Evolutionary conservation across 148 eudicot species (phyloP).

Genomic region (Bassia scoparia): DNA sequence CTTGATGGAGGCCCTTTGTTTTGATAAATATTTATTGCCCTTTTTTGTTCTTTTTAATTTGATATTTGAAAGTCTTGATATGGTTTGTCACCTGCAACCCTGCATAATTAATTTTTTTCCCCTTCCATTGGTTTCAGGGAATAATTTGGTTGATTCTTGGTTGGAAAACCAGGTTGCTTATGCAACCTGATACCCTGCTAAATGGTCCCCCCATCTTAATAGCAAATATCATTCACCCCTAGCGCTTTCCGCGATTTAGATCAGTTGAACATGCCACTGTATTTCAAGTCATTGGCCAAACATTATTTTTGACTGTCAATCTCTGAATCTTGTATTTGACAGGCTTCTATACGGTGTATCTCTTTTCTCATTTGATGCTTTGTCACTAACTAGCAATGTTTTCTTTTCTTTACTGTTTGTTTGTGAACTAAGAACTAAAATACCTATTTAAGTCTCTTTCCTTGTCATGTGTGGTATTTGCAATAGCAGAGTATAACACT

Average conservation of each 20-base stretch:
- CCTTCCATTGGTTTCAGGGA: conserved; percentile 53
- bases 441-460: not conserved
- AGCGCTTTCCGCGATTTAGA: conserved; percentile 75
- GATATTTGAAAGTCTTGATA: not conserved
- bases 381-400: not conserved
- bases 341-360: conserved; percentile 70
- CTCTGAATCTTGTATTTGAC: conserved; percentile 65
- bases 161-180: conserved; percentile 82
- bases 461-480: not conserved
- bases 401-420: not conserved
- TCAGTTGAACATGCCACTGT: conserved; percentile 66
- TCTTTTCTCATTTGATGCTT: conserved; percentile 11
- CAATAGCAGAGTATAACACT: not conserved
- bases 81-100: not conserved
- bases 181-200: conserved; percentile 77
- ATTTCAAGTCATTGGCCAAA: conserved; percentile 80
- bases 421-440: not conserved
- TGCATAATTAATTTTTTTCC: not conserved
- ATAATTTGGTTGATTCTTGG: conserved; percentile 75
- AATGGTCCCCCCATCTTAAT: conserved; percentile 94
- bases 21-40: not conserved
- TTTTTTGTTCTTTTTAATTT: not conserved
- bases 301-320: conserved; percentile 74
- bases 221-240: conserved; percentile 85
- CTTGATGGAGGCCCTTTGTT: not conserved